These are phyloP conservation scores for Penstemon eatonii DNA, from an alignment of 257 asterid species.

Conservation along the genomic window DNA sequence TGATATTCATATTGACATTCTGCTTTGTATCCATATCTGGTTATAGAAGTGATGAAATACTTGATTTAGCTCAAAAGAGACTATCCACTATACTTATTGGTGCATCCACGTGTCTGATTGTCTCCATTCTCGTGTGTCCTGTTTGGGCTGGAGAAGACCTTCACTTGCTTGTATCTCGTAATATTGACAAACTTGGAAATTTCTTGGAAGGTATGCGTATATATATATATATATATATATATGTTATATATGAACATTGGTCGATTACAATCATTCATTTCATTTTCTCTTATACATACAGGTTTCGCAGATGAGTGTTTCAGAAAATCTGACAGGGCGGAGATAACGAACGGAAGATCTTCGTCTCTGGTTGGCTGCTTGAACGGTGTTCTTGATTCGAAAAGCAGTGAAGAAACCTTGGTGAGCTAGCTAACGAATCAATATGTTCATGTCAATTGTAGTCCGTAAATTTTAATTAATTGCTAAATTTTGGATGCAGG, in stretches of 20 bases:
- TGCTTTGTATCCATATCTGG: conserved; percentile 69
- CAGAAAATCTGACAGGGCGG: conserved; percentile 28
- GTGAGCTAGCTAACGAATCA: conserved; percentile 34
- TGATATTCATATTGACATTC: conserved; percentile 71
- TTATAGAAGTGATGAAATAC: conserved; percentile 45
- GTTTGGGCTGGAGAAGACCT: conserved; percentile 90
- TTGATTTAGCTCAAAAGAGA: conserved; percentile 56
- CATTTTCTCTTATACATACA: no score
- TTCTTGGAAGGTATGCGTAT: conserved; percentile 63
- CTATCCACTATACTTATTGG: conserved; percentile 62
- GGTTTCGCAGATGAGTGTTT: conserved; percentile 55
- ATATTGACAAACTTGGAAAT: conserved; percentile 53
- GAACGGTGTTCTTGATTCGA: conserved; percentile 59
- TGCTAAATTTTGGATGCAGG: conserved; percentile 33
- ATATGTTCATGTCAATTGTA: no score
- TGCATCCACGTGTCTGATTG: conserved; percentile 51
- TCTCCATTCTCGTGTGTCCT: conserved; percentile 59
- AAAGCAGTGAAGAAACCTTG: conserved; percentile 61
- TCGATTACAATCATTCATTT: no score
- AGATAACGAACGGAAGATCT: conserved; percentile 22
- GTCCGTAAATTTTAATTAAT: background rate
- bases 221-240: no score
- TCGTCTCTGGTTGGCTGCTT: conserved; percentile 33
- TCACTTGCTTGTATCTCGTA: conserved; percentile 54
- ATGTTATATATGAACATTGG: background rate